Conservation (phyloP, 2,329 filamentous ascomycete genomes). For the Bipolaris sorokiniana region DNA sequence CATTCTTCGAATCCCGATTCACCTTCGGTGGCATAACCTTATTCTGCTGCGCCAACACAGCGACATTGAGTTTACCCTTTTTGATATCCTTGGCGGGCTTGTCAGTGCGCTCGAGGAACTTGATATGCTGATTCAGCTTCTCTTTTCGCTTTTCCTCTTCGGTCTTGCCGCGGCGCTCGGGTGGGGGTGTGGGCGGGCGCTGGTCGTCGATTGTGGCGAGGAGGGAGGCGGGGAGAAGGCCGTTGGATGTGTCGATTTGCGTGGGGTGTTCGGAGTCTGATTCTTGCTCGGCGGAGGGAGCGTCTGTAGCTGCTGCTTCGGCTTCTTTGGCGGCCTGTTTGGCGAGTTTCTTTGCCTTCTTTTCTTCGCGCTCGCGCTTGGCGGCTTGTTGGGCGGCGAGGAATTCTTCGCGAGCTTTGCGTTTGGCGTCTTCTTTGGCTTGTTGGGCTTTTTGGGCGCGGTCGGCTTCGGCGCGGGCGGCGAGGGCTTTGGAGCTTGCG, state of each 20-base stretch:
- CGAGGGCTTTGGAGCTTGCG: slow-evolving; percentile 37
- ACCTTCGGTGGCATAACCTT: slow-evolving; percentile 54
- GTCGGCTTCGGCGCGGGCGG: slow-evolving; percentile 37
- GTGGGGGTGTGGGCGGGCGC: slow-evolving; percentile 55
- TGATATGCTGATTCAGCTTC: slow-evolving; percentile 56
- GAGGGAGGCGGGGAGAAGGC: slow-evolving; percentile 59
- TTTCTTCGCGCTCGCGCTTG: slow-evolving; percentile 39
- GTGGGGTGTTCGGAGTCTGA: slow-evolving; percentile 4
- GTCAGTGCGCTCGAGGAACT: slow-evolving; percentile 57
- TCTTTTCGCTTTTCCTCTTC: slow-evolving; percentile 48
- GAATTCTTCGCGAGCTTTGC: slow-evolving; percentile 40
- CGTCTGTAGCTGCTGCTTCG: slow-evolving; percentile 8
- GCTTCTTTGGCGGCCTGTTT: slow-evolving; percentile 23
- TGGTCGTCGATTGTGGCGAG: slow-evolving; percentile 54
- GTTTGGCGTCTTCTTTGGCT: slow-evolving; percentile 35
- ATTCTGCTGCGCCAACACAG: slow-evolving; percentile 55
- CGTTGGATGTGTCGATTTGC: slow-evolving; percentile 51
- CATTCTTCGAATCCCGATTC: slow-evolving; percentile 41
- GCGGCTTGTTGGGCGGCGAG: slow-evolving; percentile 42
- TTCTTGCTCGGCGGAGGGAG: slow-evolving; percentile 11
- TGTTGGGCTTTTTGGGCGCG: slow-evolving; percentile 40
- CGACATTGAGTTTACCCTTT: slow-evolving; percentile 57
- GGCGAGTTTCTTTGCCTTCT: slow-evolving; percentile 40
- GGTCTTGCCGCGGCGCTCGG: slow-evolving; percentile 24
- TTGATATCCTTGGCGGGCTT: slow-evolving; percentile 59